These are phyloP conservation scores for Akanthomyces muscarius DNA, from an alignment of 2,329 filamentous ascomycete species.

Conservation along the genomic window DNA sequence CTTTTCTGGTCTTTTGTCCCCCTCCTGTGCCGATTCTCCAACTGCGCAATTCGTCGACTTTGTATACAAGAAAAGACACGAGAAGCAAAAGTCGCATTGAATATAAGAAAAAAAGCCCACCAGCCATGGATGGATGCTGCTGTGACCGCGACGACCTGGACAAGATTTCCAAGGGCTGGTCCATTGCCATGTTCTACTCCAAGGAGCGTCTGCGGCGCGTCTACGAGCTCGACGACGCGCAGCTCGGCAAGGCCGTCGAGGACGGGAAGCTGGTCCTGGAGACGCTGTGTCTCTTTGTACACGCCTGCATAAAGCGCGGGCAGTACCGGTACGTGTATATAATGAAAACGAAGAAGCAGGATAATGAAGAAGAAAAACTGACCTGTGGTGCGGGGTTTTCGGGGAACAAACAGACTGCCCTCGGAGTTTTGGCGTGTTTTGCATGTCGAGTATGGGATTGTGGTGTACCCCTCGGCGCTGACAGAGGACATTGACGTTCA, in stretches of 20 bases:
- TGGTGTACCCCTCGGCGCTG: constrained; percentile 39
- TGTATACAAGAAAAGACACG: background rate
- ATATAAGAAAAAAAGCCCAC: background rate
- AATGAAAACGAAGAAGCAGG: background rate
- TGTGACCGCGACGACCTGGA: constrained; percentile 30
- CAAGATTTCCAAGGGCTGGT: constrained; percentile 36
- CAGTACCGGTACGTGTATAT: constrained; percentile 32
- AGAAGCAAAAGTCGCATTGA: background rate
- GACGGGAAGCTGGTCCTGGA: constrained; percentile 35
- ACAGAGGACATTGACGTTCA: constrained; percentile 33
- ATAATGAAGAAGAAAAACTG: background rate
- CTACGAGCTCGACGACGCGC: constrained; percentile 29
- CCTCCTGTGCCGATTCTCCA: background rate
- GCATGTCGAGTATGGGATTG: constrained; percentile 36
- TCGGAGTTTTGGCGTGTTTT: constrained; percentile 36
- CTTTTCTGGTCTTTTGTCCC: background rate
- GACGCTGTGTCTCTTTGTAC: constrained; percentile 38
- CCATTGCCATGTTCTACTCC: constrained; percentile 35
- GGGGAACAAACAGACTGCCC: constrained; percentile 29
- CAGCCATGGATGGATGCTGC: constrained; percentile 23
- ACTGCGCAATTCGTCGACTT: background rate
- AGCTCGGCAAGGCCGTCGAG: constrained; percentile 30
- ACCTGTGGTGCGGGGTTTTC: no score
- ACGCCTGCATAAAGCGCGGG: constrained; percentile 35
- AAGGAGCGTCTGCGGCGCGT: constrained; percentile 32